These are phyloP conservation scores for Pelagophyceae sp. DNA, from an alignment of 352 stramenopile species.

Conservation along the genomic window DNA sequence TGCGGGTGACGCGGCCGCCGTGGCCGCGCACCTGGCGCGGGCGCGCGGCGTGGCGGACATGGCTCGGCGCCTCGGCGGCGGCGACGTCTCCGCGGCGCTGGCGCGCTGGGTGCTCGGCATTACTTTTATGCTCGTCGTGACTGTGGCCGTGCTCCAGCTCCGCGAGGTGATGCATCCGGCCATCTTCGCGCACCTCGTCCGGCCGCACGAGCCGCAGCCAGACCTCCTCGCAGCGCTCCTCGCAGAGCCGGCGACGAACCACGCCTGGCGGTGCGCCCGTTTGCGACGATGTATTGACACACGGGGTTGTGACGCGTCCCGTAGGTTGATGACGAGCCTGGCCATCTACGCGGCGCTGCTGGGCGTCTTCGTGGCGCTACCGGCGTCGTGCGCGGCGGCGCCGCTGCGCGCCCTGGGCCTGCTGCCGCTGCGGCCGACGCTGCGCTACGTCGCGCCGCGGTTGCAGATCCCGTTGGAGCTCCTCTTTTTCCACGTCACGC, in stretches of 20 bases:
- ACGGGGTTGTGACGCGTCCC: too few species aligned
- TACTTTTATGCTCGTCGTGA: conserved; percentile 95
- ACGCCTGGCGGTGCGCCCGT: conserved; percentile 83
- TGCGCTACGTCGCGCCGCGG: conserved; percentile 81
- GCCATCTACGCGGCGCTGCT: conserved; percentile 78
- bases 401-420: conserved; percentile 43
- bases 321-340: conserved; percentile 63
- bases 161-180: conserved; percentile 87
- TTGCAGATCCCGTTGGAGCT: conserved; percentile 91
- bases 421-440: conserved; percentile 57
- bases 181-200: conserved; percentile 54
- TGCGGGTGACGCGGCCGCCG: background rate
- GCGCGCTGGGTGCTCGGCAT: conserved; percentile 93
- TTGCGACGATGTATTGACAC: too few species aligned
- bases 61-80: background rate
- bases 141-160: conserved; percentile 48
- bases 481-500: conserved; percentile 83
- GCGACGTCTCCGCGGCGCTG: conserved; percentile 69
- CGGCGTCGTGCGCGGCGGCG: conserved; percentile 47
- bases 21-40: background rate
- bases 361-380: conserved; percentile 69
- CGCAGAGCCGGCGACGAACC: conserved; percentile 78
- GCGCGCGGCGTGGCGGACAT: background rate
- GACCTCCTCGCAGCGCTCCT: conserved; percentile 87
- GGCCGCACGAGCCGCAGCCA: conserved; percentile 86